Evolutionary conservation across 2,329 filamentous ascomycete genomes (phyloP), one percentile per base, ranked within the genome.

Genomic region (Capronia coronata): DNA sequence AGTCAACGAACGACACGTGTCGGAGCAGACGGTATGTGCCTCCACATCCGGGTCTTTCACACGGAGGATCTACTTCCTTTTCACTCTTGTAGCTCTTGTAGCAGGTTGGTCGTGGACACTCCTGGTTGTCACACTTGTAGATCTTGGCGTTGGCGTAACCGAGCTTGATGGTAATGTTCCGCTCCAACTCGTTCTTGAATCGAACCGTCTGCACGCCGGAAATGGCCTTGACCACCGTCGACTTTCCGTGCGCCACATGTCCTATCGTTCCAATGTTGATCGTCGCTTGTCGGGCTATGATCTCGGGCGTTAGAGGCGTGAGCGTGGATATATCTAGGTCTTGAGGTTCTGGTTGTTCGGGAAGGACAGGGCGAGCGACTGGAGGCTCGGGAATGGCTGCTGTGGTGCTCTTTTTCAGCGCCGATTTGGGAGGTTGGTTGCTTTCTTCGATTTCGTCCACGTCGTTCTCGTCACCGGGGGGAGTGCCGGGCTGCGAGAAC

Each of bases 141-240:
- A 98, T 90, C 75, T 98, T 97, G 64, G 93, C 93, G 71, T 98
- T 98, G 69, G 93, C 93, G 71, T 98, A 98, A 68, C 93, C 93
- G 64, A 98, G 81, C 82, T 98, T 98, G 78, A 98, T 98, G 65
- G 93, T 98, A 66, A 98, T 98, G 72, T 98, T 98, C 66, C 93
- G 81, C 75, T 97, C 94, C 73, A 96, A 75, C 75, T 98, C 93
- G 76, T 97, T 98, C 85, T 98, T 98, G 79, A 98, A 98, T 62
- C 93, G 83, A 66, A 98, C 93, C 14, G 93, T 98, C 79, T 98
- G 93, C 58, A 98, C 93, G 56, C 93, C 93, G 1, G 93, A 97
- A 64, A 98, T 97, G 64, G 93, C 93, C 79, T 98, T 98, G 64
- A 98, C 93, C 43, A 98, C 93, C 18, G 93, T 98, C 55, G 88